phyloP scores from a whole-genome alignment of 208 protist genomes.

The Phytomonas sp. region DNA sequence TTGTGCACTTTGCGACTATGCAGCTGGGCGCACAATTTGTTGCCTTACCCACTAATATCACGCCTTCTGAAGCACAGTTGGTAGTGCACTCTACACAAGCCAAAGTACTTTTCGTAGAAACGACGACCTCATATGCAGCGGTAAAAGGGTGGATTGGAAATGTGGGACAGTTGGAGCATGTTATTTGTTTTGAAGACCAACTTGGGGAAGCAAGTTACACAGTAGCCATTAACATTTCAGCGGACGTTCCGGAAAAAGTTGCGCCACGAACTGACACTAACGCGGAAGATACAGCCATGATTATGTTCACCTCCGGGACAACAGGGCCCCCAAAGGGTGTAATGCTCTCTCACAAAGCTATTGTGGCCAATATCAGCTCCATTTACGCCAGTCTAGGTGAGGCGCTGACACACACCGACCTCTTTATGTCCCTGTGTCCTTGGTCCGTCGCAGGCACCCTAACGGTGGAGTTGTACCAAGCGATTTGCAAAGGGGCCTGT shows the following conservation, averaged over 20 bases:
- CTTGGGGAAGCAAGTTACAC: conserved; percentile 77
- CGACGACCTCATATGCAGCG: conserved; percentile 55
- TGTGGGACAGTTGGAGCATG: conserved; percentile 73
- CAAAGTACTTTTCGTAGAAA: conserved; percentile 84
- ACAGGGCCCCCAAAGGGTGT: conserved; percentile 92
- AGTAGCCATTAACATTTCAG: conserved; percentile 75
- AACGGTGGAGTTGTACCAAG: conserved; percentile 78
- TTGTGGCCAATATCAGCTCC: conserved; percentile 86
- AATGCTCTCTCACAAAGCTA: conserved; percentile 89
- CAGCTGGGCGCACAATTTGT: conserved; percentile 87
- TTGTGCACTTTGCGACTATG: conserved; percentile 83
- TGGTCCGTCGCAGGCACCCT: conserved; percentile 84
- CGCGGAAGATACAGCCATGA: conserved; percentile 88
- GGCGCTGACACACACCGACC: conserved; percentile 74
- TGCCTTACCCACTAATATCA: conserved; percentile 82
- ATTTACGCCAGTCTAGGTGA: conserved; percentile 77
- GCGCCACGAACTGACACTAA: conserved; percentile 51
- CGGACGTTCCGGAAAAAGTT: conserved; percentile 66
- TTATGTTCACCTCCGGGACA: conserved; percentile 87
- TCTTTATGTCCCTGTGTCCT: conserved; percentile 89
- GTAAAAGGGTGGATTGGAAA: conserved; percentile 78
- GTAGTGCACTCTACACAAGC: conserved; percentile 80
- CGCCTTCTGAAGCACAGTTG: conserved; percentile 74
- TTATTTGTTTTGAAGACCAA: conserved; percentile 86
- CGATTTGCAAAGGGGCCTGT: conserved; percentile 78